Percentiles rank a stretch among this genome's conserved stretches.
Evolutionary conservation across 768 basidiomycete species (phyloP).

Genomic region (Amanita jacksonii): DNA sequence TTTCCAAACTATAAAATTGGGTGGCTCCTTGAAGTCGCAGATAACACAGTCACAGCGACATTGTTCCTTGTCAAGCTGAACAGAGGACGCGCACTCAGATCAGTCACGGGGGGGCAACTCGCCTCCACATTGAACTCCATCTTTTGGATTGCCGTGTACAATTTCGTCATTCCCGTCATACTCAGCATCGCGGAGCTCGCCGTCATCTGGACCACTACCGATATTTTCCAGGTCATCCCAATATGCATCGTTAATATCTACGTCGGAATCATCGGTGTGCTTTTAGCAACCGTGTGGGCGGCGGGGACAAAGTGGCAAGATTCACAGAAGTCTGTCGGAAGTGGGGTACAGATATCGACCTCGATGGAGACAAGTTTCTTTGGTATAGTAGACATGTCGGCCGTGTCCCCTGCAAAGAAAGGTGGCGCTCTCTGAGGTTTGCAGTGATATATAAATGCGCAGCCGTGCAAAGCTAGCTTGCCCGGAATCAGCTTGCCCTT

Average conservation of each 20-base stretch:
- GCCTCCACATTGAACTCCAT: slow-evolving; percentile 8
- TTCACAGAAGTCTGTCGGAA: no score
- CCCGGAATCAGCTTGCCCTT: no score
- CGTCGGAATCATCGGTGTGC: slow-evolving; percentile 1
- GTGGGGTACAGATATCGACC: neutral
- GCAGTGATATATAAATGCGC: no score
- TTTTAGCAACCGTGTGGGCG: slow-evolving; percentile 6
- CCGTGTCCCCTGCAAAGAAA: no score
- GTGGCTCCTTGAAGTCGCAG: slow-evolving; percentile 15
- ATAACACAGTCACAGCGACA: slow-evolving; percentile 13
- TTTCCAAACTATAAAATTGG: slow-evolving; percentile 12
- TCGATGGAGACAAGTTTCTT: no score
- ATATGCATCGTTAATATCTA: neutral
- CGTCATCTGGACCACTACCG: neutral
- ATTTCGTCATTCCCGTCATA: slow-evolving; percentile 20
- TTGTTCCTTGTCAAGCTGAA: slow-evolving; percentile 15
- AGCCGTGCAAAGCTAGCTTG: no score
- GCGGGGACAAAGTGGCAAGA: no score
- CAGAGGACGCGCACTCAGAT: neutral
- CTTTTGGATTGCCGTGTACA: slow-evolving; percentile 20
- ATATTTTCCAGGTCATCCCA: neutral
- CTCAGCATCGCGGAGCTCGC: slow-evolving; percentile 16
- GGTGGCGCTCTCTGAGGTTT: no score
- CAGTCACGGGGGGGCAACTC: neutral
- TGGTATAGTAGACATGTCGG: no score